Percentiles rank a stretch among this genome's conserved stretches.
Evolutionary conservation across 768 basidiomycete species (phyloP).

Genomic region (Rhodotorula diobovata): DNA sequence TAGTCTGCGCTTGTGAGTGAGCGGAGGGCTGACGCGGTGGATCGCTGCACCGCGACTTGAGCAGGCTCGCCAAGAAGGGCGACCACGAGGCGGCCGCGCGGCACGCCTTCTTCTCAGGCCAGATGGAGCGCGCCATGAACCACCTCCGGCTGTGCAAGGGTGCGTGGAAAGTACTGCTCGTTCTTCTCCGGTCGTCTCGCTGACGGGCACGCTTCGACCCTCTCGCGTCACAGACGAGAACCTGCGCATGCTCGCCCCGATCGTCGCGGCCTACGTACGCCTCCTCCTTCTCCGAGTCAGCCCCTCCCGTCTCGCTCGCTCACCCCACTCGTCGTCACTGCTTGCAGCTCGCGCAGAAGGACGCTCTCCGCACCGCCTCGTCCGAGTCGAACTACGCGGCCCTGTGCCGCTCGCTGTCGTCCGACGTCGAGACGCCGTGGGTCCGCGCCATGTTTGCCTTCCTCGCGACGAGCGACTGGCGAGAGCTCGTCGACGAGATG

Average conservation of each 20-base stretch:
- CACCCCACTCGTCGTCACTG: background rate
- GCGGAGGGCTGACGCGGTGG: no score
- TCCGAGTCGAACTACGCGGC: conserved; percentile 31
- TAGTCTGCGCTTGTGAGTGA: no score
- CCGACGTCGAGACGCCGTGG: conserved; percentile 36
- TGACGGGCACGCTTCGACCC: no score
- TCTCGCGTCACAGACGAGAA: conserved; percentile 29
- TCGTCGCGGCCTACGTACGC: conserved; percentile 33
- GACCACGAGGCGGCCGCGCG: conserved; percentile 29
- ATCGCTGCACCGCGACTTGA: no score
- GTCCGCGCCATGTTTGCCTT: conserved; percentile 36
- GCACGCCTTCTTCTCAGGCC: conserved; percentile 37
- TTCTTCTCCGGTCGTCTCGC: rapidly evolving
- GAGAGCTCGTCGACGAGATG: conserved; percentile 37
- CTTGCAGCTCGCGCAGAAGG: conserved; percentile 8
- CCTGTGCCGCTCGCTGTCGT: conserved; percentile 30
- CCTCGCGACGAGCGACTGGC: conserved; percentile 36
- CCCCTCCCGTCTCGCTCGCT: no score
- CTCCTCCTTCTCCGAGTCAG: background rate
- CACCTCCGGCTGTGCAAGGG: conserved; percentile 29
- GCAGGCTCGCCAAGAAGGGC: conserved; percentile 24
- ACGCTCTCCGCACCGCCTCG: background rate
- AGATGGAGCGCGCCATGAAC: conserved; percentile 29
- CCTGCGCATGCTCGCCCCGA: conserved; percentile 35
- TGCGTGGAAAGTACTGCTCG: background rate